Evolutionary conservation across 306 rosid genomes (phyloP).

Genomic region (Malus asiatica): DNA sequence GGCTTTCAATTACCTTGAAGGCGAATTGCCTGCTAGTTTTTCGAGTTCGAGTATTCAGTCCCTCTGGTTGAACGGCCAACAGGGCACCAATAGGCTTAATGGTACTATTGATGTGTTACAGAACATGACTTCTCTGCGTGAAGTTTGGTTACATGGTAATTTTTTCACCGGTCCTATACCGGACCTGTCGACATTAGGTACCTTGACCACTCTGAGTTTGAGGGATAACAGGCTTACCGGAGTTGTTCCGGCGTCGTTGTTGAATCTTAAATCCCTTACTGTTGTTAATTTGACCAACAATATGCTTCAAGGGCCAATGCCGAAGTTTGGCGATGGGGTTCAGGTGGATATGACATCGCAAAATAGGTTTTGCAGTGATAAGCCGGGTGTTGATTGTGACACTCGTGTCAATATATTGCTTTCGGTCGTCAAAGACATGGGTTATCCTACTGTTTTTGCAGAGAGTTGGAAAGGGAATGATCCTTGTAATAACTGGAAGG

Average conservation of each 20-base stretch:
- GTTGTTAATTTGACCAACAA: conserved; percentile 63
- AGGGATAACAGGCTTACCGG: conserved; percentile 73
- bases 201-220: conserved; percentile 29
- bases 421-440: conserved; percentile 33
- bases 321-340: conserved; percentile 33
- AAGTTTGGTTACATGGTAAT: conserved; percentile 53
- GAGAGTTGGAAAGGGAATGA: conserved; percentile 58
- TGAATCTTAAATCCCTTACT: conserved; percentile 20
- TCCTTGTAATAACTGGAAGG: conserved; percentile 59
- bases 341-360: conserved; percentile 25
- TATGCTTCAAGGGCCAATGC: conserved; percentile 67
- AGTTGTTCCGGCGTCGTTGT: conserved; percentile 58
- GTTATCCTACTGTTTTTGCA: conserved; percentile 60
- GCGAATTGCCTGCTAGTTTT: conserved; percentile 52
- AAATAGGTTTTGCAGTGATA: conserved; percentile 44
- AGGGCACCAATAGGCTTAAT: conserved; percentile 39
- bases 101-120: conserved; percentile 57
- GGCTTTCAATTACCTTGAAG: conserved; percentile 46
- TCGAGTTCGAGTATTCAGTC: conserved; percentile 33
- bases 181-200: conserved; percentile 32
- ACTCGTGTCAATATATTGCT: conserved; percentile 40
- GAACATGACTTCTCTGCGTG: conserved; percentile 41
- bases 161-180: conserved; percentile 75
- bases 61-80: conserved; percentile 56
- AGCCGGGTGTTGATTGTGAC: conserved; percentile 41